A percentile compares a stretch with the other conserved stretches of the same genome.
phyloP scores from a whole-genome alignment of 305 asterid species.

The Solanum hybrid region DNA sequence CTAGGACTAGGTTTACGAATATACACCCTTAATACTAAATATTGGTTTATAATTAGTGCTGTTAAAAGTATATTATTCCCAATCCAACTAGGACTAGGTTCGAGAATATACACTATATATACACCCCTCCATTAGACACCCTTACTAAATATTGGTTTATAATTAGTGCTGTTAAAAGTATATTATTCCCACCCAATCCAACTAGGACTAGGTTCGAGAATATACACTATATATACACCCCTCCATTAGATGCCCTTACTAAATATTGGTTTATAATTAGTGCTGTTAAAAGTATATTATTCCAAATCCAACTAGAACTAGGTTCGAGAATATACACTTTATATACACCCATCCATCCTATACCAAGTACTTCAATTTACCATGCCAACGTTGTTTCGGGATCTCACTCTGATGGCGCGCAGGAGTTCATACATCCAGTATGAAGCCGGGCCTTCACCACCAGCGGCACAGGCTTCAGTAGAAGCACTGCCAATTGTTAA shows the following conservation, averaged over 20 bases:
- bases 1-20: too few relatives aligned
- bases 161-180: not conserved
- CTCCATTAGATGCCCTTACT: too few relatives aligned
- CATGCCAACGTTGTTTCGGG: not conserved
- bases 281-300: too few relatives aligned
- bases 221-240: not conserved
- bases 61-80: not conserved
- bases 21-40: not conserved
- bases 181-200: not conserved
- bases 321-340: not conserved
- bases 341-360: not conserved
- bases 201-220: not conserved
- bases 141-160: not conserved
- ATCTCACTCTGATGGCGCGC: not conserved
- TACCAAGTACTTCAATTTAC: not conserved
- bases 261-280: too few relatives aligned
- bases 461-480: conserved; percentile 53
- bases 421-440: not conserved
- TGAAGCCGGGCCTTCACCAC: not conserved
- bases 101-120: not conserved
- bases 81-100: not conserved
- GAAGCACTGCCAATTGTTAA: conserved; percentile 47
- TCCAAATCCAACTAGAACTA: too few relatives aligned
- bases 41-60: not conserved
- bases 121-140: not conserved